Evolutionary conservation across 2,329 filamentous ascomycete genomes (phyloP).

Genomic region (Arthroderma sp.): DNA sequence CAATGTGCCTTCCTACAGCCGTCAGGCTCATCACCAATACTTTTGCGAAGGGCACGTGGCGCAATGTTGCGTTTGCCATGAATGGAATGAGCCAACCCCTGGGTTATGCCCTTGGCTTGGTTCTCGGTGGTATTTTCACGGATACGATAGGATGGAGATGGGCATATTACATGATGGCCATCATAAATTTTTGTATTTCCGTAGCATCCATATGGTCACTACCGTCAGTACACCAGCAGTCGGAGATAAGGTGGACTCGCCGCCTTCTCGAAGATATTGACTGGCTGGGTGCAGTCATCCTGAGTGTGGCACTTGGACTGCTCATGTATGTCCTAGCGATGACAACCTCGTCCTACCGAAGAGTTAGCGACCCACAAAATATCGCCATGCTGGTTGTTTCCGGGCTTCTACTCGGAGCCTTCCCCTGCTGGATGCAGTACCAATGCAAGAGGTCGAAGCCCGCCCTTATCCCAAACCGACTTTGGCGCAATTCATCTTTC

Average conservation of each 20-base stretch:
- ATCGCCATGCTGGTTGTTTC: conserved; percentile 19
- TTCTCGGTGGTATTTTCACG: conserved; percentile 38
- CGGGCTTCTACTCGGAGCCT: conserved; percentile 22
- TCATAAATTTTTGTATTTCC: conserved; percentile 26
- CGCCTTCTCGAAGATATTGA: conserved; percentile 32
- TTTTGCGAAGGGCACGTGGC: conserved; percentile 29
- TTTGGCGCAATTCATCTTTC: conserved; percentile 47
- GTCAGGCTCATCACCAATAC: conserved; percentile 36
- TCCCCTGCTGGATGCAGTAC: conserved; percentile 41
- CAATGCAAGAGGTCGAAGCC: conserved; percentile 35
- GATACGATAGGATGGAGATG: conserved; percentile 39
- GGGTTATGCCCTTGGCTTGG: conserved; percentile 37
- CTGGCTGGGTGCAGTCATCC: conserved; percentile 35
- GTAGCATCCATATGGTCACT: conserved; percentile 26
- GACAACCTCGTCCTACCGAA: conserved; percentile 9
- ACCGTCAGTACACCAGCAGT: conserved; percentile 16
- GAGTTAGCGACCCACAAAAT: conserved; percentile 11
- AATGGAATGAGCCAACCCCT: conserved; percentile 37
- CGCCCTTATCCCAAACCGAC: conserved; percentile 48
- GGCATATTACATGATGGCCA: conserved; percentile 35
- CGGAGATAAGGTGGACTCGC: conserved; percentile 14
- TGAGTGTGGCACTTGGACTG: conserved; percentile 33
- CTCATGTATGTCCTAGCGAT: conserved; percentile 34
- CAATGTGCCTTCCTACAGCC: conserved; percentile 34
- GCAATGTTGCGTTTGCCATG: conserved; percentile 39